phyloP scores from a whole-genome alignment of 768 basidiomycete species.

The Cystobasidiopsis lactophilus region DNA sequence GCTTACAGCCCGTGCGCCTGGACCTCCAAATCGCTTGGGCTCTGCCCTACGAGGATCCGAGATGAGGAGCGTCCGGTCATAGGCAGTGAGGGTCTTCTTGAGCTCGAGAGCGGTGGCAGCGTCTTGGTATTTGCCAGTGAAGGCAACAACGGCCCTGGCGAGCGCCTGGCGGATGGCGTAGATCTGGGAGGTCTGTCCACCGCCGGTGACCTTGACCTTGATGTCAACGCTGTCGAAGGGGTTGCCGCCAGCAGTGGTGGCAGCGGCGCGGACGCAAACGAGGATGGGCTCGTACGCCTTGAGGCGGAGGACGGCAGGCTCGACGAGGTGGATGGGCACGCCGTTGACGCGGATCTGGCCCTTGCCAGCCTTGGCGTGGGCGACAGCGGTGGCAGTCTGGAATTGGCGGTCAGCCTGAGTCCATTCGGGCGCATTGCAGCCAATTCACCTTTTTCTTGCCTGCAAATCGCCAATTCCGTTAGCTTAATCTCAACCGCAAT shows the following conservation, averaged over 20 bases:
- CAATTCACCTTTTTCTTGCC: too few species aligned
- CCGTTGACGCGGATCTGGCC: slow-evolving; percentile 94
- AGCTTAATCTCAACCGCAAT: too few species aligned
- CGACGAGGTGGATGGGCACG: slow-evolving; percentile 82
- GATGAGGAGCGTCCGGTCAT: slow-evolving; percentile 75
- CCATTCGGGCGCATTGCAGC: too few species aligned
- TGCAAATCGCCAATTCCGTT: too few species aligned
- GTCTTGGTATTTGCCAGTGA: slow-evolving; percentile 96
- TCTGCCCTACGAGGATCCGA: slow-evolving; percentile 94
- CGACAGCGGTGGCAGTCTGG: slow-evolving; percentile 7
- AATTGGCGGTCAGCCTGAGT: too few species aligned
- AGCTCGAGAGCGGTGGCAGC: slow-evolving; percentile 90
- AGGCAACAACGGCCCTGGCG: slow-evolving; percentile 89
- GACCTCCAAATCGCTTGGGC: slow-evolving; percentile 98
- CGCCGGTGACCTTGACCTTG: slow-evolving; percentile 92
- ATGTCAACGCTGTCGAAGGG: slow-evolving; percentile 73
- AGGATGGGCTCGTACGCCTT: slow-evolving; percentile 62
- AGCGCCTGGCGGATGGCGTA: slow-evolving; percentile 99
- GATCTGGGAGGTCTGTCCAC: slow-evolving; percentile 96
- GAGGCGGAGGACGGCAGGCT: slow-evolving; percentile 85
- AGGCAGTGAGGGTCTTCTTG: slow-evolving; percentile 92
- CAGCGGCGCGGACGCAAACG: slow-evolving; percentile 11
- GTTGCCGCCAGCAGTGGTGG: slow-evolving; percentile 41
- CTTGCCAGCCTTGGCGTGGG: slow-evolving; percentile 28
- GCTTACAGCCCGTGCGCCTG: slow-evolving; percentile 90